Base-by-base conservation (phyloP, 2,329 filamentous ascomycete species). In the Fusarium denticulatum region DNA sequence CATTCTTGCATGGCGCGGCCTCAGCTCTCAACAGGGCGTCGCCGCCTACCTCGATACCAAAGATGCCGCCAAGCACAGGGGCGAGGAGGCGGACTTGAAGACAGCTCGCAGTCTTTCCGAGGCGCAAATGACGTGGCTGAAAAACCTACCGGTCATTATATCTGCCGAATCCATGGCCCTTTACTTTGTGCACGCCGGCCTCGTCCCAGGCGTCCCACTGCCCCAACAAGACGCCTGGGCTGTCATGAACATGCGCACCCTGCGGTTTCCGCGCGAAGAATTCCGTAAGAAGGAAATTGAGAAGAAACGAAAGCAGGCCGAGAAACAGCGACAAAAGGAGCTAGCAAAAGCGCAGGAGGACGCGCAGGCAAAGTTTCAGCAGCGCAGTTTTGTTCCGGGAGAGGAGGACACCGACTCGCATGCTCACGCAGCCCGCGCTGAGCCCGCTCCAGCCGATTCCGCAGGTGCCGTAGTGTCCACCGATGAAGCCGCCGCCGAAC, bases 241-340 rank as follows among this genome's bases (percentile, higher is more conserved):
- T 58, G 93, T 93, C 45, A 98, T 98, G 95, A 96, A 94, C 79
- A 97, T 99, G 94, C 91, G 95, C 64, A 93, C 91, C 12, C 88
- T 97, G 60, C 87, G 93, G 74, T 87, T 86, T 73, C 83, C 91
- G 12, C 80, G 79, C 36, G 78, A 80, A 58, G 79, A 82, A 30
- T 80, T 83, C 34, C 81, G 82, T 84, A 71, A 85, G 77, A 70
- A 82, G 76, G 75, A 79, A 56, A 68, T 76, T 13, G 72, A 79
- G 22, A 76, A 72, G 49, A 77, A 76, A 53, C 71, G 71, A 53
- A 71, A 74, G 39, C 72, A 77, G 32, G 63, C 76, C 40, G 66
- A 78, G 36, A 70, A 74, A 39, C 63, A 73, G 50, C 67, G 68
- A 18, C 65, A 76, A 43, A 60, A 71, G 40, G 71, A 67, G 24